These are phyloP conservation scores for Entelexis paramagnoliae DNA, from an alignment of 1,139 yeast species.

Conservation along the genomic window DNA sequence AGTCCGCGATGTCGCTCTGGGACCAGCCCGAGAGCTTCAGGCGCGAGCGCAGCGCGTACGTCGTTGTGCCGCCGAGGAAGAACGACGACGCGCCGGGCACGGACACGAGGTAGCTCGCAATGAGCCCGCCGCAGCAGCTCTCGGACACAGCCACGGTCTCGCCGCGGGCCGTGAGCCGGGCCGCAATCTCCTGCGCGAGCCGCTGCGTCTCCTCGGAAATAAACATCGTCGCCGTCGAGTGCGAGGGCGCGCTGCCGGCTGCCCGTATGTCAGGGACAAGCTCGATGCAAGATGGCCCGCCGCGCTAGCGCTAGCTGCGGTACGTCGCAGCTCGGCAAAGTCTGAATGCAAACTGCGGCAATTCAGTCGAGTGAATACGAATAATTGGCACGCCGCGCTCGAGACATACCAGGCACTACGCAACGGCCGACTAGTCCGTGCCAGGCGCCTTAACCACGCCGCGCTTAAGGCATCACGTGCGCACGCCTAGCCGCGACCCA, in stretches of 20 bases:
- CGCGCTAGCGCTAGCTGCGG: too few species aligned
- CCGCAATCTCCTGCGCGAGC: slow-evolving; percentile 49
- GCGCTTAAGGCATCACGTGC: not conserved
- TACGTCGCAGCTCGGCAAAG: too few species aligned
- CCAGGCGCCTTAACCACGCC: too few species aligned
- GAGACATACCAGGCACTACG: too few species aligned
- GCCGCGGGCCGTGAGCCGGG: slow-evolving; percentile 40
- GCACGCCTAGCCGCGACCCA: too few species aligned
- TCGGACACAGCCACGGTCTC: slow-evolving; percentile 73
- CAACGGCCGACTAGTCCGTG: too few species aligned
- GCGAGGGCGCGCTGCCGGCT: not conserved
- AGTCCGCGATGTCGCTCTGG: slow-evolving; percentile 52
- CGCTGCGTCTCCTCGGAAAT: slow-evolving; percentile 49
- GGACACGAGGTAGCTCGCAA: slow-evolving; percentile 68
- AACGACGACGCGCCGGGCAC: slow-evolving; percentile 78
- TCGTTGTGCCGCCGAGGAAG: slow-evolving; percentile 74
- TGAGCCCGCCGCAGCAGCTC: slow-evolving; percentile 82
- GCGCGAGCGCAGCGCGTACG: slow-evolving; percentile 66
- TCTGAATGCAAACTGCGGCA: too few species aligned
- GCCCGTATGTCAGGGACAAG: not conserved
- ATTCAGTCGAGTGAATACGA: too few species aligned
- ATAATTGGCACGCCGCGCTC: too few species aligned
- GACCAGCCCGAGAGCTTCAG: slow-evolving; percentile 72
- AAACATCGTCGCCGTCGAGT: slow-evolving; percentile 30
- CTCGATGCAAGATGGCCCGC: too few species aligned